Evolutionary conservation across 2,329 filamentous ascomycete species (phyloP).

Genomic region (Beauveria sp.): DNA sequence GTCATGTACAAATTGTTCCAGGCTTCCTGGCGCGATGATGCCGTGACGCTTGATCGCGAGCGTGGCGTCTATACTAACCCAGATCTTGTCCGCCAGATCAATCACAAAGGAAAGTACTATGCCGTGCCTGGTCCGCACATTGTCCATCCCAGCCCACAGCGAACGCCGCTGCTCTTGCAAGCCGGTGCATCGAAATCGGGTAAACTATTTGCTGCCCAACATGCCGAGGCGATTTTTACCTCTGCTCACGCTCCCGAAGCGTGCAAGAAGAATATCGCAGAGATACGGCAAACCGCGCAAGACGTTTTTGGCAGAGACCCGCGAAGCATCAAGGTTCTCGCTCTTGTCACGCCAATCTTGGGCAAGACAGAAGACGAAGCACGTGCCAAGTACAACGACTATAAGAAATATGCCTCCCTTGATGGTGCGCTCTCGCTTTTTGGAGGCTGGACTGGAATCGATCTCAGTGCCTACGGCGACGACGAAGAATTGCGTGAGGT

Average conservation of each 20-base stretch:
- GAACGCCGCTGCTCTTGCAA: slow-evolving; percentile 57
- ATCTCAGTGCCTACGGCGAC: slow-evolving; percentile 51
- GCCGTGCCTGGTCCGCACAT: slow-evolving; percentile 52
- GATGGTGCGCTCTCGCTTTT: slow-evolving; percentile 59
- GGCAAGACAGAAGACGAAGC: slow-evolving; percentile 55
- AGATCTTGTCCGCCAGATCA: slow-evolving; percentile 50
- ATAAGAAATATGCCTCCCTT: slow-evolving; percentile 46
- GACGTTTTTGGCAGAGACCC: slow-evolving; percentile 44
- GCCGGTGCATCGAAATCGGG: slow-evolving; percentile 55
- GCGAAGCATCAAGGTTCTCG: slow-evolving; percentile 51
- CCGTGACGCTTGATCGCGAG: slow-evolving; percentile 47
- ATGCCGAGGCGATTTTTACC: slow-evolving; percentile 59
- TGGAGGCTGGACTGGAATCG: slow-evolving; percentile 60
- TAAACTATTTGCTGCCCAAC: slow-evolving; percentile 52
- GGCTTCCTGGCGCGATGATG: slow-evolving; percentile 52
- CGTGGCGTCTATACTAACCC: slow-evolving; percentile 39
- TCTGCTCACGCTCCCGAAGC: slow-evolving; percentile 48
- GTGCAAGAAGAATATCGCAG: slow-evolving; percentile 47
- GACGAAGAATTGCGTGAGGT: slow-evolving; percentile 56
- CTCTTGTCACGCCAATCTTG: slow-evolving; percentile 50
- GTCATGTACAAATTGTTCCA: slow-evolving; percentile 54
- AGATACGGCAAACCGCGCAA: slow-evolving; percentile 45
- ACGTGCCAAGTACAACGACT: slow-evolving; percentile 39
- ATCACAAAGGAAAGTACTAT: slow-evolving; percentile 54
- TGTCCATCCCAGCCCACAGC: slow-evolving; percentile 53